Evolutionary conservation across 495 filamentous ascomycete species (phyloP).

Genomic region (Trichocladium antarcticum): DNA sequence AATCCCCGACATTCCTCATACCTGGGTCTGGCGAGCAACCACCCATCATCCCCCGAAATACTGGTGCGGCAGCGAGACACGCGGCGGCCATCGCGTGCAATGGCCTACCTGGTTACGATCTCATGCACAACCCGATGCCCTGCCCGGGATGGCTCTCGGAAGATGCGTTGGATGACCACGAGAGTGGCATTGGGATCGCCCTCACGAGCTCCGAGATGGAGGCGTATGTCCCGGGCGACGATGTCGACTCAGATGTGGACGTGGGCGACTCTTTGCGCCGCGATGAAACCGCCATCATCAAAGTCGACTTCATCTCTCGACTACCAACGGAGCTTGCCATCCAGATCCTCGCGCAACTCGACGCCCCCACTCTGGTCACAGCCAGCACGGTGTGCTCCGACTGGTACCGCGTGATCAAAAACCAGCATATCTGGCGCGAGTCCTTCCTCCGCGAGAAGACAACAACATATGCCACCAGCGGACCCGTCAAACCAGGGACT

Average conservation of each 20-base stretch:
- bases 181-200: constrained; percentile 75
- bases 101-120: constrained; percentile 46
- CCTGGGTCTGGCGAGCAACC: constrained; percentile 41
- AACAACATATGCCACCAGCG: constrained; percentile 41
- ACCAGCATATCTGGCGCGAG: constrained; percentile 63
- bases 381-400: constrained; percentile 49
- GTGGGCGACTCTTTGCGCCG: constrained; percentile 29
- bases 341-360: constrained; percentile 58
- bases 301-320: constrained; percentile 52
- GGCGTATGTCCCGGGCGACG: constrained; percentile 20
- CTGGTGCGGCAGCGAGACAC: constrained; percentile 58
- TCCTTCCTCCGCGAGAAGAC: constrained; percentile 62
- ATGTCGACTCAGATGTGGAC: constrained; percentile 25
- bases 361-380: constrained; percentile 52
- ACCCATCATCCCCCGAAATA: constrained; percentile 43
- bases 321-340: constrained; percentile 65
- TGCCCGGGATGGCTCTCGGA: constrained; percentile 26
- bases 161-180: constrained; percentile 46
- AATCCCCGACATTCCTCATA: constrained; percentile 32
- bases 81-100: constrained; percentile 50
- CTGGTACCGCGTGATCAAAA: constrained; percentile 54
- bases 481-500: constrained; percentile 32
- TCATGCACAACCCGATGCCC: constrained; percentile 30
- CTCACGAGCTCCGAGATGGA: constrained; percentile 42
- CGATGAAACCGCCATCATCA: constrained; percentile 30